Evolutionary conservation across 257 asterid species (phyloP).

Genomic region (Pogostemon cablin): DNA sequence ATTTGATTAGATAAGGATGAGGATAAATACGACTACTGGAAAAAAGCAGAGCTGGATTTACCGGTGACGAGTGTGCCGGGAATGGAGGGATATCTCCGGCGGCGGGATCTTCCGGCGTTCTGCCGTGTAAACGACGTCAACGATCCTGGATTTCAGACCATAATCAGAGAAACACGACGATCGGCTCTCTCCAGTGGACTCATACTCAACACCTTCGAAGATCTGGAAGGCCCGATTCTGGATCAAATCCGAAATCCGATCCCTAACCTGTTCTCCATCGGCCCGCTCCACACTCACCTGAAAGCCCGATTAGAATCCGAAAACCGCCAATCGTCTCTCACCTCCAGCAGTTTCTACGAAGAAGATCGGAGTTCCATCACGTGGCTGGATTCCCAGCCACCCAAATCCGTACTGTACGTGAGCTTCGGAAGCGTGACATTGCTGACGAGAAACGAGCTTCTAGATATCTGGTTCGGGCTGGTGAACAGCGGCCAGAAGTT

Average conservation of each 20-base stretch:
- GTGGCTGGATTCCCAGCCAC: conserved; percentile 54
- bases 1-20: conserved; percentile 43
- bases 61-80: conserved; percentile 47
- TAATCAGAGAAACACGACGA: conserved; percentile 40
- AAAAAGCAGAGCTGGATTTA: conserved; percentile 40
- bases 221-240: conserved; percentile 53
- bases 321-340: conserved; percentile 22
- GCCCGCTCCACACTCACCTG: conserved; percentile 63
- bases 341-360: conserved; percentile 48
- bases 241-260: conserved; percentile 48
- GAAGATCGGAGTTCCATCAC: conserved; percentile 52
- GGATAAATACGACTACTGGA: conserved; percentile 43
- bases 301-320: conserved; percentile 30
- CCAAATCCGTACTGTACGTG: conserved; percentile 52
- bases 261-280: conserved; percentile 58
- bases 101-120: conserved; percentile 42
- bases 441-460: conserved; percentile 38
- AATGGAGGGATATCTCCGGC: conserved; percentile 48
- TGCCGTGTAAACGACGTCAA: conserved; percentile 34
- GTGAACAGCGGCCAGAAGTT: conserved; percentile 47
- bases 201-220: conserved; percentile 67
- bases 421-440: conserved; percentile 59
- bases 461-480: conserved; percentile 62
- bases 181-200: conserved; percentile 49
- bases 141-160: conserved; percentile 36